A percentile compares a stretch with the other conserved stretches of the same genome.
These are phyloP conservation scores for Mortierella sp. DNA, from an alignment of 371 early-diverging fungal genomes.

Conservation along the genomic window DNA sequence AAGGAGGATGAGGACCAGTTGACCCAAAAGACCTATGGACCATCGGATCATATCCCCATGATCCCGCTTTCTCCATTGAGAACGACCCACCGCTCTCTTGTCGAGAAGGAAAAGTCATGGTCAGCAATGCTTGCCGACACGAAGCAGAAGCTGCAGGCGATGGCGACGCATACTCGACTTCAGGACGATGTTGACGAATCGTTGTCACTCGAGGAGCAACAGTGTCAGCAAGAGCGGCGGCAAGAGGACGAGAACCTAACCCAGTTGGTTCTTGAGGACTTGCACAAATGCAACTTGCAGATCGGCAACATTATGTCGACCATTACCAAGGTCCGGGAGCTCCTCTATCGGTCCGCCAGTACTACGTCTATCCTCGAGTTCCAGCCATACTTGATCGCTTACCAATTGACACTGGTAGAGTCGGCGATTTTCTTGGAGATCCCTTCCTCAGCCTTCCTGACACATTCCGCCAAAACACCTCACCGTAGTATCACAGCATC, in stretches of 20 bases:
- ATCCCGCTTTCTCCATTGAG: slow-evolving; percentile 71
- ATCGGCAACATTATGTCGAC: slow-evolving; percentile 66
- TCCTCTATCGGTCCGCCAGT: slow-evolving; percentile 71
- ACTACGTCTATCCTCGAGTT: slow-evolving; percentile 75
- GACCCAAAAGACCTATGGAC: slow-evolving; percentile 48
- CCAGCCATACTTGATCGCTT: slow-evolving; percentile 77
- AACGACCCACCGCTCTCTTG: slow-evolving; percentile 65
- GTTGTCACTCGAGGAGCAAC: not conserved
- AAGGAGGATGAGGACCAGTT: slow-evolving; percentile 48
- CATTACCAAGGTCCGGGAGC: slow-evolving; percentile 68
- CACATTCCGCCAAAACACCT: slow-evolving; percentile 78
- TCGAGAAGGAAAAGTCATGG: slow-evolving; percentile 44
- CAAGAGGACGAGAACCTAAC: slow-evolving; percentile 55
- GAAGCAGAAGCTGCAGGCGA: slow-evolving; percentile 27
- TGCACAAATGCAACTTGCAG: slow-evolving; percentile 60
- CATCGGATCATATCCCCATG: slow-evolving; percentile 59
- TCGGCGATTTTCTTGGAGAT: slow-evolving; percentile 78
- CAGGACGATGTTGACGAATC: not conserved
- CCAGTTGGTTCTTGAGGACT: slow-evolving; percentile 52
- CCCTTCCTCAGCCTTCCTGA: slow-evolving; percentile 72
- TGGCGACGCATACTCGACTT: not conserved
- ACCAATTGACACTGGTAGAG: slow-evolving; percentile 82
- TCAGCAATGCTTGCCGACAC: slow-evolving; percentile 42
- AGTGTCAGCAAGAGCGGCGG: not conserved
- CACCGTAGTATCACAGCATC: slow-evolving; percentile 79